Base-by-base conservation (phyloP, 2,329 filamentous ascomycete genomes). In the Tolypocladium paradoxum region DNA sequence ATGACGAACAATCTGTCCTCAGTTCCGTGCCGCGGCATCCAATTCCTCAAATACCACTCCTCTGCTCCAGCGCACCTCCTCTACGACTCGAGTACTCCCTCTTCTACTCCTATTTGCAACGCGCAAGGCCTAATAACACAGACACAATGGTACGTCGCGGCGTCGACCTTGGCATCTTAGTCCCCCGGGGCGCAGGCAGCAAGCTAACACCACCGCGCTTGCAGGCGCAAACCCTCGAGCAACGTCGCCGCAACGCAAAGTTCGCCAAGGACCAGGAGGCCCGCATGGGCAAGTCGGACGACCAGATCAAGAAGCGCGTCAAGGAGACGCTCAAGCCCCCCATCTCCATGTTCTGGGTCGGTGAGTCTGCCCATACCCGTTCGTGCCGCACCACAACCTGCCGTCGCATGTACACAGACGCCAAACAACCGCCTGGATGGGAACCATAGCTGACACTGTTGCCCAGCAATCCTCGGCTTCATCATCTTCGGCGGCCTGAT, bases 201-300 rank as follows among this genome's bases (percentile, higher is more conserved):
- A n/a, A 9, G 36, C 43, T 48, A 48, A 52, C 40, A 29, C 40
- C 29, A 20, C 6, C 22, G 16, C 27, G 16, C 9, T 31, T 27
- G 24, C 50, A 90, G 87, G 87, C 84, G 62, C 88, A 92, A 84
- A 93, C 88, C 61, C 88, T 85, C 61, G 81, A 89, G 70, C 89
- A 93, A 76, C 85, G 88, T 69, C 83, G 83, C 65, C 84, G 85
- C 58, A 93, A 93, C 75, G 81, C 81, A 65, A 86, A 87, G 71
- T 95, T 89, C 72, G 84, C 79, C 60, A 85, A 85, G 68, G 77
- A 81, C 52, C 84, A 92, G 68, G 83, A 87, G 66, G 74, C 76
- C 55, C 87, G 84, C 66, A 86, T 87, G 69, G 88, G 88, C 71
- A 90, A 88, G 74, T 78, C 83, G n/a, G 77, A 82, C 54, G 73